phyloP scores from a whole-genome alignment of 345 rosid genomes.

The Eucalyptus albens region DNA sequence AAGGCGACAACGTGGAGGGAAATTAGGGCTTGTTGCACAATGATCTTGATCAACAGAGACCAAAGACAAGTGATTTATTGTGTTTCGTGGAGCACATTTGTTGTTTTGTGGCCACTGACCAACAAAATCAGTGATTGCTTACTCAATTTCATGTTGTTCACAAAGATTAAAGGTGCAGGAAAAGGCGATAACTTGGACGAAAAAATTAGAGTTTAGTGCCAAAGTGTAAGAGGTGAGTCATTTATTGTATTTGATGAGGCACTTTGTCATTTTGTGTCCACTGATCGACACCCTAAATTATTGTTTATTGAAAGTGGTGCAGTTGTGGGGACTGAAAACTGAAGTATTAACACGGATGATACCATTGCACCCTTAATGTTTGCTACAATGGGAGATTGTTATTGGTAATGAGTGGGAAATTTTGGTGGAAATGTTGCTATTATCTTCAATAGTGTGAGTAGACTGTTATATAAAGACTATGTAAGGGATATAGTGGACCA shows the following conservation, averaged over 20 bases:
- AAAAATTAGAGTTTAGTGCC: background rate
- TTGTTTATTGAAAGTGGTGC: background rate
- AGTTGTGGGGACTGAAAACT: background rate
- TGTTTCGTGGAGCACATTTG: background rate
- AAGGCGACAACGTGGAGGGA: background rate
- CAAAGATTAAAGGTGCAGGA: background rate
- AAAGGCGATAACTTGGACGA: background rate
- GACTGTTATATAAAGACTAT: background rate
- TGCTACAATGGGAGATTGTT: background rate
- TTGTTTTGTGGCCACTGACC: background rate
- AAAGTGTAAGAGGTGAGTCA: background rate
- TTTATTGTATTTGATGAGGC: background rate
- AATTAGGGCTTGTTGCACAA: background rate
- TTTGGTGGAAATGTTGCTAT: background rate
- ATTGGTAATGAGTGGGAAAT: background rate
- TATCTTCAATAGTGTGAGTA: background rate
- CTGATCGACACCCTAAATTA: background rate
- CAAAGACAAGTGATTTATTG: background rate
- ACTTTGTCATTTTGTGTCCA: background rate
- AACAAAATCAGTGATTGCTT: background rate
- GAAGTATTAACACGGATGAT: background rate
- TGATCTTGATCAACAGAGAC: background rate
- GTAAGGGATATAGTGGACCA: background rate
- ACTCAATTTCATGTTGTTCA: background rate
- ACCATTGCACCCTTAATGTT: background rate